Conservation (phyloP, 805 yeast species). For the Kazachstania psychrophila region DNA sequence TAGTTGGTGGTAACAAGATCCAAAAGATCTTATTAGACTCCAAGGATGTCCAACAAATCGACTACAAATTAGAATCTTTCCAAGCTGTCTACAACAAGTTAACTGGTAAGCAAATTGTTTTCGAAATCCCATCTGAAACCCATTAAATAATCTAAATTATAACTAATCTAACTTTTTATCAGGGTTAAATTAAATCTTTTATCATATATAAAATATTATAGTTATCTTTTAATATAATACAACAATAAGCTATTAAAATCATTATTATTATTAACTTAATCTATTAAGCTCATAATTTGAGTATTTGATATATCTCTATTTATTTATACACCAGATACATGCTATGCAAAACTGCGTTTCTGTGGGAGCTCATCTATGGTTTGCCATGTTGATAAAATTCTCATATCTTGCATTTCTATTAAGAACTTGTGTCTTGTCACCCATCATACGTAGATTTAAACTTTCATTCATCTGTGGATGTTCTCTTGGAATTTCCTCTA, state of each 20-base stretch:
- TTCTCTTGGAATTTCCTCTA: not conserved
- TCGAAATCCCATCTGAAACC: slow-evolving; percentile 68
- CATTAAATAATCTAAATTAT: slow-evolving; percentile 22
- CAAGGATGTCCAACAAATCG: slow-evolving; percentile 93
- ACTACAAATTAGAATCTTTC: slow-evolving; percentile 98
- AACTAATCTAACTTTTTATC: no score
- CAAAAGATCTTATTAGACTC: slow-evolving; percentile 96
- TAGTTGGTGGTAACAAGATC: slow-evolving; percentile 97
- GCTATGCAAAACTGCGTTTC: no score
- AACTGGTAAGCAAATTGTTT: slow-evolving; percentile 99
- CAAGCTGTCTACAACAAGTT: slow-evolving; percentile 96
- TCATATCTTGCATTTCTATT: slow-evolving; percentile 10
- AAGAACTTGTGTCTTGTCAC: slow-evolving; percentile 1
- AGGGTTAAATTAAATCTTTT: slow-evolving; percentile 5
- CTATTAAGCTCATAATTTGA: no score
- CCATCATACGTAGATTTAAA: slow-evolving; percentile 2
- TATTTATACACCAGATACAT: no score
- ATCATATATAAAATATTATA: slow-evolving; percentile 9
- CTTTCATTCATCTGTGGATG: not conserved
- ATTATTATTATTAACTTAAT: no score
- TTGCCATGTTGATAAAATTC: slow-evolving; percentile 17
- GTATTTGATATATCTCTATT: no score
- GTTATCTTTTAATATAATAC: slow-evolving; percentile 4
- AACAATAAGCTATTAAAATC: slow-evolving; percentile 1
- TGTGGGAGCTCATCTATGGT: no score